These are phyloP conservation scores for Cinnamomum chago DNA, from an alignment of 164 flowering plant genomes.

Conservation along the genomic window DNA sequence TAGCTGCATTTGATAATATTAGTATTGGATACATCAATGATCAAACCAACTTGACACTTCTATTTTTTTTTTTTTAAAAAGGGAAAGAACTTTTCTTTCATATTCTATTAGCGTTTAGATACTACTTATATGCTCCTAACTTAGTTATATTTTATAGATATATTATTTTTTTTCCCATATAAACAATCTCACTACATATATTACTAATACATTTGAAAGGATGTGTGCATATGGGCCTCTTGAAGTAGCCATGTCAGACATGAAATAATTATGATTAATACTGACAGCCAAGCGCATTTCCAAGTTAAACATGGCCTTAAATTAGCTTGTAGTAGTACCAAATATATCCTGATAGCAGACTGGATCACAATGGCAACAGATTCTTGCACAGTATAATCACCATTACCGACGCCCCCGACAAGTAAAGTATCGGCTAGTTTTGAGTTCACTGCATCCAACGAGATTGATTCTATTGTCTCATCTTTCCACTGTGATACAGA, in stretches of 20 bases:
- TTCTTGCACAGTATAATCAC: constrained; percentile 40
- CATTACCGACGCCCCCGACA: constrained; percentile 21
- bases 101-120: no score
- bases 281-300: not conserved
- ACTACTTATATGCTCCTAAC: no score
- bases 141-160: no score
- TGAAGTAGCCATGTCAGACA: not conserved
- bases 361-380: constrained; percentile 56
- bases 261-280: not conserved
- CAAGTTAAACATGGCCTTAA: constrained; percentile 9
- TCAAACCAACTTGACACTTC: no score
- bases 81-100: no score
- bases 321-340: constrained; percentile 44
- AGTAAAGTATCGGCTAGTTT: constrained; percentile 26
- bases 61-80: no score
- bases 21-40: no score
- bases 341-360: constrained; percentile 57
- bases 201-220: no score
- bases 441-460: constrained; percentile 13
- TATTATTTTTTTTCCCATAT: no score
- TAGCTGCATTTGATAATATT: no score
- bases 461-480: constrained; percentile 34
- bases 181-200: no score
- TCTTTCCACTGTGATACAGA: constrained; percentile 34
- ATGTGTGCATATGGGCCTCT: not conserved